Evolutionary conservation across 768 basidiomycete genomes (phyloP), one percentile per base, ranked within the genome.

Genomic region (Agaricus bisporus): DNA sequence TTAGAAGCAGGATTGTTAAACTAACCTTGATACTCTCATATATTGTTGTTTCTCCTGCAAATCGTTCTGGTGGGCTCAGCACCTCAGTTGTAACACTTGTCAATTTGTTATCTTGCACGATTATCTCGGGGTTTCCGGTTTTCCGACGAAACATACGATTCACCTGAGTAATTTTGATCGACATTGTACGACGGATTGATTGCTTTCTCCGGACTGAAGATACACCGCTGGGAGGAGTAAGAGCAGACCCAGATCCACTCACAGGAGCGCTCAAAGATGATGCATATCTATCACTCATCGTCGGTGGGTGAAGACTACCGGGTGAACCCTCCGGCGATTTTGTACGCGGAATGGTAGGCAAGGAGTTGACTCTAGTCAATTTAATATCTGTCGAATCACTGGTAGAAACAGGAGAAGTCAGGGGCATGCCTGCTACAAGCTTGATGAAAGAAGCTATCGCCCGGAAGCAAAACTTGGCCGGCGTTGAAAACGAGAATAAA

Each of bases 401-500:
- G 14, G 47, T 20, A 9, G 49, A 50, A 32, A 56, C 26, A n/a
- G 49, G 44, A 9, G 62, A 54, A 35, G 60, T 61, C 5, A 61
- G 56, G 28, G 58, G 57, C 64, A 76, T 75, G 17, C 78, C 80
- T 0, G 85, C 88, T 18, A 86, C 79, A 46, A 83, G 73, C 60
- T 81, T 86, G 58, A 71, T 75, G 64, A 91, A 91, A 7, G 71
- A 73, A 17, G 89, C 86, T 47, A 91, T 85, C 3, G 84, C 83
- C 32, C 89, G 81, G 67, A 83, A 88, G 63, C 88, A 90, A 60
- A 77, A 91, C 61, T 91, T 91, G 8, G 79, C 88, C 2, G 87
- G 86, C 1, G 82, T 87, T 4, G 85, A 84, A 64, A 89, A 88
- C 2, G 83, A 72, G 61, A 90, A 90, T 1, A 89, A 70, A 15